Base-by-base conservation (phyloP, 225 moss, liverwort and hornwort species). In the Pseudisothecium myosuroides region DNA sequence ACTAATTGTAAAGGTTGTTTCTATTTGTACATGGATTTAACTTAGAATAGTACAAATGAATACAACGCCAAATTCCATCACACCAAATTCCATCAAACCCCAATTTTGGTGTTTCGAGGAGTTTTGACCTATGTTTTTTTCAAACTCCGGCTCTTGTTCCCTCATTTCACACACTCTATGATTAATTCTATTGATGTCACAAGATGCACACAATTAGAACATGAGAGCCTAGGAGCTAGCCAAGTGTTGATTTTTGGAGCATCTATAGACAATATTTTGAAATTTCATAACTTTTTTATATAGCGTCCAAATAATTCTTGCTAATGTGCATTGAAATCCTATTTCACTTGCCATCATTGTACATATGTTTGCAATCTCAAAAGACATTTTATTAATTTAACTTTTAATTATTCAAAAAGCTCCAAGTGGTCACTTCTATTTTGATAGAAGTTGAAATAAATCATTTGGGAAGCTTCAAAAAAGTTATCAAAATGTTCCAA, bases 251-350 rank as follows among this genome's bases (percentile, higher is more conserved):
- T 18, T 59, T 41, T 29, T 8, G 5, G 12, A 59, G 12, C 19
- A 80, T 1, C 5, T 58, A 8, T 1, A 18, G 0, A 27, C 5
- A 79, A n/a, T 0, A n/a, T 17, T 77, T n/a, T 56, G 17, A 79
- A 79, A 11, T n/a, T 79, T 56, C 27, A n/a, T 56, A 56, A 79
- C 17, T 37, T 55, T 17, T n/a, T 79, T 3, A 50, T 34, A 3
- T n/a, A 24, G 21, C 55, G 4, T 22, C 11, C 7, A 78, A 37
- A 37, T 54, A 78, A 55, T 55, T 9, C 14, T 8, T 50, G 14
- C 23, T 55, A 55, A 55, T 37, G 75, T 49, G 16, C 78, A 37
- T 37, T 37, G 7, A 26, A 79, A 79, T 79, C 7, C 17, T 26
- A 56, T 37, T 39, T 39, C 5, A 79, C 17, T 80, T 80, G 7